Conservation (phyloP, 768 basidiomycete genomes). For the Porpolomopsis calyptriformis region DNA sequence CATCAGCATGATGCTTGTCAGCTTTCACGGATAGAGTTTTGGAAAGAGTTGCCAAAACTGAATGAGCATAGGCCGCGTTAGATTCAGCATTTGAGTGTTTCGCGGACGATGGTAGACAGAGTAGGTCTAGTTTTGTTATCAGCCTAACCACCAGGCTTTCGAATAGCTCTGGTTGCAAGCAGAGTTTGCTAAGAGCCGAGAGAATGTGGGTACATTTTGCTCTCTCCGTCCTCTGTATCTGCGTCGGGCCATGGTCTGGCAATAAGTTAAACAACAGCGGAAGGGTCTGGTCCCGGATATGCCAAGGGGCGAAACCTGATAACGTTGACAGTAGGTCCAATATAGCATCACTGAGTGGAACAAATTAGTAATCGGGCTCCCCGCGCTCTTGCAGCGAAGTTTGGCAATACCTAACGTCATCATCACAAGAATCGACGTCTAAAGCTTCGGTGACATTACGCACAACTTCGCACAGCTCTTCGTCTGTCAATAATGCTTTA, state of each 20-base stretch:
- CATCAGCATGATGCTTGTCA: slow-evolving; percentile 50
- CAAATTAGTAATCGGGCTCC: neutral
- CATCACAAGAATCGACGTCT: slow-evolving; percentile 37
- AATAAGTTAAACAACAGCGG: slow-evolving; percentile 70
- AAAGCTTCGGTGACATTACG: slow-evolving; percentile 66
- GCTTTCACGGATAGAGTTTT: slow-evolving; percentile 44
- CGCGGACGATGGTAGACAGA: slow-evolving; percentile 32
- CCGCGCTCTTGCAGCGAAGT: neutral
- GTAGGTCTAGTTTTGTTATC: slow-evolving; percentile 61
- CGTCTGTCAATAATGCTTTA: slow-evolving; percentile 46
- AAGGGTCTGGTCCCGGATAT: slow-evolving; percentile 65
- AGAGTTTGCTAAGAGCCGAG: slow-evolving; percentile 59
- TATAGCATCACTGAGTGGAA: slow-evolving; percentile 38
- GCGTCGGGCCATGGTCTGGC: slow-evolving; percentile 52
- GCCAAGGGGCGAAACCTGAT: slow-evolving; percentile 45
- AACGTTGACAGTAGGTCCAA: slow-evolving; percentile 57
- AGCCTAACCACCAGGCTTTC: slow-evolving; percentile 73
- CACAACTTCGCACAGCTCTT: slow-evolving; percentile 73
- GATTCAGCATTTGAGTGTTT: slow-evolving; percentile 39
- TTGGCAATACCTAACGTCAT: slow-evolving; percentile 40
- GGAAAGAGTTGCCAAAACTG: slow-evolving; percentile 62
- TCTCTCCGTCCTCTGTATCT: slow-evolving; percentile 45
- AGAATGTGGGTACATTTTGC: slow-evolving; percentile 58
- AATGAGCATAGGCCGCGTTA: slow-evolving; percentile 74
- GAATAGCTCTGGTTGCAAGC: slow-evolving; percentile 67